Evolutionary conservation across 805 yeast species (phyloP).

Genomic region (Millerozyma acaciae): DNA sequence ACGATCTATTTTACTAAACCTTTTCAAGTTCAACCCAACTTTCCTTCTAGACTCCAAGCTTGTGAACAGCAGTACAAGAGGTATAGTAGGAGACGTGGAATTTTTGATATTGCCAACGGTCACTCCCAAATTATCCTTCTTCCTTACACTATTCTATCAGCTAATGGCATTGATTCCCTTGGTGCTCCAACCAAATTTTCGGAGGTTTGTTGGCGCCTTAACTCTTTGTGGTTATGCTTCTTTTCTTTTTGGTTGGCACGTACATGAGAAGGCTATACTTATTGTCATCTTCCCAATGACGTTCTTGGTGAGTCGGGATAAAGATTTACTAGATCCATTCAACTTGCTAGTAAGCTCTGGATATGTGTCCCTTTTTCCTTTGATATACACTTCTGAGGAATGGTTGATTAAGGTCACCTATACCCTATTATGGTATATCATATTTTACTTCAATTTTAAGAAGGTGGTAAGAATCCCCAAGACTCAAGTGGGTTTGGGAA

Average conservation of each 20-base stretch:
- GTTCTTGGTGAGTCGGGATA: conserved; percentile 67
- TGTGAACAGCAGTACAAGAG: conserved; percentile 56
- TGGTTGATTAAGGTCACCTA: conserved; percentile 71
- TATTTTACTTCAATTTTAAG: conserved; percentile 67
- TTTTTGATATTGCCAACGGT: conserved; percentile 80
- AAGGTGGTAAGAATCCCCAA: conserved; percentile 63
- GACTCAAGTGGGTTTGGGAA: conserved; percentile 17
- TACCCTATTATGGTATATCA: conserved; percentile 81
- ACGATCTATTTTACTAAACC: conserved; percentile 22
- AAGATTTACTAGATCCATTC: conserved; percentile 68
- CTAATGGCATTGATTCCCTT: conserved; percentile 71
- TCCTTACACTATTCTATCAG: conserved; percentile 83
- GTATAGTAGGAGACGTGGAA: conserved; percentile 86
- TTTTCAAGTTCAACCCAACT: conserved; percentile 45
- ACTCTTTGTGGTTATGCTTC: conserved; percentile 90
- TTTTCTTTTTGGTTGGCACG: conserved; percentile 97
- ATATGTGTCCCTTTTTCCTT: conserved; percentile 83
- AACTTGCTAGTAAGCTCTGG: conserved; percentile 74
- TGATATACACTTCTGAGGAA: conserved; percentile 76
- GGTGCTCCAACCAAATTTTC: conserved; percentile 63
- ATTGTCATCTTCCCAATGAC: conserved; percentile 84
- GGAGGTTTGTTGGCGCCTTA: conserved; percentile 76
- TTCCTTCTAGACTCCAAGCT: conserved; percentile 30
- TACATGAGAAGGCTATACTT: conserved; percentile 96
- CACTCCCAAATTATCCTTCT: conserved; percentile 71